Percentiles rank a stretch among this genome's conserved stretches.
Conservation (phyloP, 768 basidiomycete genomes). For the Rhodosporidiobolus odoratus region DNA sequence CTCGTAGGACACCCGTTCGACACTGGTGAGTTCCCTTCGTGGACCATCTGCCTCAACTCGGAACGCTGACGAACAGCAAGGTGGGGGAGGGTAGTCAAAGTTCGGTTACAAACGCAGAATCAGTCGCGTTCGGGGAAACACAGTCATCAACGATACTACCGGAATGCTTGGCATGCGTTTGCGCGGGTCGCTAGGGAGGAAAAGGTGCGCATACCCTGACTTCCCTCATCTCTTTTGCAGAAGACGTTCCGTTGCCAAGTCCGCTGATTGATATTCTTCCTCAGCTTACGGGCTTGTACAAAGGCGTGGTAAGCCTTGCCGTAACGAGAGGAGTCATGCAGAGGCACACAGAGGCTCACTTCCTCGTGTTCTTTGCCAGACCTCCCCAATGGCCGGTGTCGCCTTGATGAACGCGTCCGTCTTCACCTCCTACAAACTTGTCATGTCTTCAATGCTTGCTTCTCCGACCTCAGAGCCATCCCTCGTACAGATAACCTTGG, state of each 20-base stretch:
- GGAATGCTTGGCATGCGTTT: slow-evolving; percentile 60
- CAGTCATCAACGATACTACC: slow-evolving; percentile 48
- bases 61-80: slow-evolving; percentile 5
- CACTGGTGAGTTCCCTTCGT: slow-evolving; percentile 51
- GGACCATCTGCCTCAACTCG: background rate
- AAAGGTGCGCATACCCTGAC: slow-evolving; percentile 50
- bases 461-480: slow-evolving; percentile 55
- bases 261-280: background rate
- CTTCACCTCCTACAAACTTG: slow-evolving; percentile 75
- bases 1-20: slow-evolving; percentile 74
- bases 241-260: background rate
- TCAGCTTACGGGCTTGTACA: slow-evolving; percentile 54
- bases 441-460: slow-evolving; percentile 64
- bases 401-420: slow-evolving; percentile 79
- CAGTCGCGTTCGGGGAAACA: background rate
- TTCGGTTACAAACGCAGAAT: slow-evolving; percentile 62
- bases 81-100: slow-evolving; percentile 57
- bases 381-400: slow-evolving; percentile 67
- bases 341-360: background rate
- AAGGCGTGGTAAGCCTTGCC: slow-evolving; percentile 54
- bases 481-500: slow-evolving; percentile 65
- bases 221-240: too few species aligned
- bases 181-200: slow-evolving; percentile 66
- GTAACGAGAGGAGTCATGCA: background rate
- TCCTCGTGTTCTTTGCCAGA: slow-evolving; percentile 16